Evolutionary conservation across 495 filamentous ascomycete species (phyloP), one percentile per base, ranked within the genome.

Genomic region (Hypoxylon trugodes): DNA sequence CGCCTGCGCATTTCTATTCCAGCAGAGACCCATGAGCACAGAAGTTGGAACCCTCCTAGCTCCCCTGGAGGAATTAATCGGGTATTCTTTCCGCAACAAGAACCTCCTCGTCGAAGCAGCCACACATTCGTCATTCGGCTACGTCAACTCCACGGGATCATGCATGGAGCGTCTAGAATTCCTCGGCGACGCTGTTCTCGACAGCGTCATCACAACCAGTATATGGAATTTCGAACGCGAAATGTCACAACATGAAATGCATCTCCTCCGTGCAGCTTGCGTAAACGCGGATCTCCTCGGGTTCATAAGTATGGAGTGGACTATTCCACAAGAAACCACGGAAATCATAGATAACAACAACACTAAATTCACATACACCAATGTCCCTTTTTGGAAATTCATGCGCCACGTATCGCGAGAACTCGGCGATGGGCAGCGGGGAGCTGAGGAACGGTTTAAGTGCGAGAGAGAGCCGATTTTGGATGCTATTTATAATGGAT

Each of bases 131-230:
- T 96, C 92, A 2, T 91, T 82, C 64, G 77, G 84, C 49, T 15
- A 56, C 2, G 49, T 58, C 24, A 68, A 73, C n/a, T 70, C 72
- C 6, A 75, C 76, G 1, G 68, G 66, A 5, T 78, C 84, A 28
- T 93, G 89, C 5, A 91, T 96, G 71, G 89, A 98, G 63, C 87
- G 93, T 0, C 82, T 97, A 10, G 95, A 98, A 71, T 98, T 92
- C 72, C 80, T 97, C 0, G 95, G 95, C 6, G 95, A 98, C 68
- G 83, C 92, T 0, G 76, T 97, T 8, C 84, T 98, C 0, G 95
- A 98, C 70, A 86, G 84, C 71, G 72, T 97, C 45, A 79, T 98
- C 41, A 82, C 89, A 6, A 66, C 75, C 0, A 73, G 77, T 30
- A 37, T 82, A 6, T 79, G 74, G 65, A 47, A 35, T 3, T 36